Conservation (phyloP, 768 basidiomycete genomes). For the Coprinopsis strossmayeri region DNA sequence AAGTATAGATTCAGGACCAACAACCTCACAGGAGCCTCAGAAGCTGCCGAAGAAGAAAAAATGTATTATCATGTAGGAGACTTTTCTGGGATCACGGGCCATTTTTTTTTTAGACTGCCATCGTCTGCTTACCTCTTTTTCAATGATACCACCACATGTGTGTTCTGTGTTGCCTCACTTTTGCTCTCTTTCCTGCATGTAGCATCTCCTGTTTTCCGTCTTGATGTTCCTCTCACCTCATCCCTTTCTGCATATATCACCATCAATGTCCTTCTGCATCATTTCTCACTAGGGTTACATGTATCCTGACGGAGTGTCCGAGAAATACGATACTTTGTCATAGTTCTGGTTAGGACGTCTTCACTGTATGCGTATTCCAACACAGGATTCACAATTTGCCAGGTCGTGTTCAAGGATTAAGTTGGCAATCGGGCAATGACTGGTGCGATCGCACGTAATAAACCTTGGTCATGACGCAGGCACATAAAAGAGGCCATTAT, state of each 20-base stretch:
- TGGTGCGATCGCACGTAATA: conserved; percentile 33
- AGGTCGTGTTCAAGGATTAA: too few species aligned
- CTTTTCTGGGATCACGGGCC: conserved; percentile 51
- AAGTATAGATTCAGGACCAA: conserved; percentile 42
- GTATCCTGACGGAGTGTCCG: conserved; percentile 4
- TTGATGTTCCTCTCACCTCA: conserved; percentile 17
- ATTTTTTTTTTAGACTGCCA: conserved; percentile 54
- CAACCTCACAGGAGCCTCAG: conserved; percentile 17
- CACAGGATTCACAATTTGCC: too few species aligned
- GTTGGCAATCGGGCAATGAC: too few species aligned
- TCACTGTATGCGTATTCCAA: too few species aligned
- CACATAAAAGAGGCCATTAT: neutral
- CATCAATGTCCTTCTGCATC: conserved; percentile 8
- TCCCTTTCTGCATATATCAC: conserved; percentile 17
- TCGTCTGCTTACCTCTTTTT: conserved; percentile 53
- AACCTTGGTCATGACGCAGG: neutral
- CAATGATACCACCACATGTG: conserved; percentile 73
- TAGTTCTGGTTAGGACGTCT: too few species aligned
- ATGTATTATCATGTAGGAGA: conserved; percentile 80
- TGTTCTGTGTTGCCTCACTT: conserved; percentile 21
- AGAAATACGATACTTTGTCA: too few species aligned
- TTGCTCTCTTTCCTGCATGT: conserved; percentile 17
- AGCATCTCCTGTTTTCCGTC: conserved; percentile 17
- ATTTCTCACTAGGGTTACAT: conserved; percentile 11
- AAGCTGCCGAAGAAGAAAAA: conserved; percentile 40